A percentile compares a stretch with the other conserved stretches of the same genome.
These are phyloP conservation scores for Penicillium bialowiezense DNA, from an alignment of 495 filamentous ascomycete genomes.

Conservation along the genomic window DNA sequence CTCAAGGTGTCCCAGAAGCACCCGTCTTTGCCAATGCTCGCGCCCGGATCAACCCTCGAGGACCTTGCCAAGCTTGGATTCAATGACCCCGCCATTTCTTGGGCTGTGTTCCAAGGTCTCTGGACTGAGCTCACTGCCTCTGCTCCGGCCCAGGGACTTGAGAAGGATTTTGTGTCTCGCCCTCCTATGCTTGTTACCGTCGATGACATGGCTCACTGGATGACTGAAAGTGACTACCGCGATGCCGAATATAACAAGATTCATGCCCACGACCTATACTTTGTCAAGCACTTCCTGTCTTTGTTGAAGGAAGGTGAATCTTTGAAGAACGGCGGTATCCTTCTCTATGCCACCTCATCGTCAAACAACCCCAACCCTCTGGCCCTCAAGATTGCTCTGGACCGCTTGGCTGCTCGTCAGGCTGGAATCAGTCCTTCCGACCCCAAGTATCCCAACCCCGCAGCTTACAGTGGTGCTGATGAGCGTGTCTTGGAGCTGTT, in stretches of 20 bases:
- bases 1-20: constrained; percentile 59
- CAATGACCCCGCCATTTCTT: constrained; percentile 71
- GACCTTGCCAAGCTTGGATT: constrained; percentile 67
- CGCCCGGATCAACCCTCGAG: constrained; percentile 60
- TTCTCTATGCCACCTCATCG: constrained; percentile 69
- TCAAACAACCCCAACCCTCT: constrained; percentile 62
- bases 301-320: constrained; percentile 55
- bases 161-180: constrained; percentile 46
- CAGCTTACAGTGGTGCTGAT: constrained; percentile 69
- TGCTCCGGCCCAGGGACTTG: constrained; percentile 38
- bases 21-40: constrained; percentile 51
- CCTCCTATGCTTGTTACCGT: constrained; percentile 78
- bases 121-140: constrained; percentile 72
- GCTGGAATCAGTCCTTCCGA: constrained; percentile 30
- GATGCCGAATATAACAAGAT: constrained; percentile 63
- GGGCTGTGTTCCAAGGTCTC: constrained; percentile 77
- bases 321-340: constrained; percentile 73
- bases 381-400: constrained; percentile 63
- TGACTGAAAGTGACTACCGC: constrained; percentile 73
- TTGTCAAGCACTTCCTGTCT: constrained; percentile 72
- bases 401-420: constrained; percentile 45
- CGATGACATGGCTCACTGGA: constrained; percentile 78
- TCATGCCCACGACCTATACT: constrained; percentile 80
- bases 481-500: constrained; percentile 56
- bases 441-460: constrained; percentile 48